Percentiles rank a stretch among this genome's conserved stretches.
phyloP scores from a whole-genome alignment of 495 filamentous ascomycete genomes.

The Thermothielavioides terrestris region DNA sequence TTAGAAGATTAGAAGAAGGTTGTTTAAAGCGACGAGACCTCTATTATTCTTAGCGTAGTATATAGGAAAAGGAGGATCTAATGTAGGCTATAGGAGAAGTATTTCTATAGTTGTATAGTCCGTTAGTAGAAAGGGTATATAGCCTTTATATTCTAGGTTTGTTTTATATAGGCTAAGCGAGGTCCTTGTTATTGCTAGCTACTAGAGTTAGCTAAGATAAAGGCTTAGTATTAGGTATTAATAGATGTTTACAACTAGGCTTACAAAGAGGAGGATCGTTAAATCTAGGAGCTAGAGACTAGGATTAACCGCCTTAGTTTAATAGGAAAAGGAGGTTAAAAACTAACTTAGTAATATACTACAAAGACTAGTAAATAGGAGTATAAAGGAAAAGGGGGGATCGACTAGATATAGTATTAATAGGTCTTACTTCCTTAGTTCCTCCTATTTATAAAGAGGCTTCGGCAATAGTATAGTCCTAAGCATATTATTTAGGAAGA shows the following conservation, averaged over 20 bases:
- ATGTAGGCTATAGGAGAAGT: background rate
- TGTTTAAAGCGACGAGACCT: background rate
- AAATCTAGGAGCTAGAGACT: background rate
- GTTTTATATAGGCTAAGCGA: background rate
- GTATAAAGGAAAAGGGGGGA: background rate
- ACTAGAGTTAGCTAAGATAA: background rate
- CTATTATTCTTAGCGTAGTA: background rate
- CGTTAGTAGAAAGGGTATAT: constrained; percentile 2
- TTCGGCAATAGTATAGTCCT: background rate
- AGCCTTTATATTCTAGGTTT: constrained; percentile 6
- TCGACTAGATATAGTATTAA: constrained; percentile 5
- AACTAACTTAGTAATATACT: background rate
- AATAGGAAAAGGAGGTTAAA: background rate
- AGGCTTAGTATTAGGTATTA: background rate
- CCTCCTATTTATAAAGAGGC: background rate
- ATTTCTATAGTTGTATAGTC: background rate
- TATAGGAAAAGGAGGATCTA: background rate
- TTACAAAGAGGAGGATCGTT: background rate
- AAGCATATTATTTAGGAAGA: constrained; percentile 4
- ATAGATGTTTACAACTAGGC: constrained; percentile 1
- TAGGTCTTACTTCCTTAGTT: background rate
- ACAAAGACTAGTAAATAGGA: constrained; percentile 2
- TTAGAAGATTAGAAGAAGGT: constrained; percentile 1
- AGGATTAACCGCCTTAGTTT: background rate
- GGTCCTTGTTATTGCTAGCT: constrained; percentile 2